Percentiles rank a stretch among this genome's conserved stretches.
Conservation (phyloP, 2,329 filamentous ascomycete genomes). For the Cryphonectria radicalis region DNA sequence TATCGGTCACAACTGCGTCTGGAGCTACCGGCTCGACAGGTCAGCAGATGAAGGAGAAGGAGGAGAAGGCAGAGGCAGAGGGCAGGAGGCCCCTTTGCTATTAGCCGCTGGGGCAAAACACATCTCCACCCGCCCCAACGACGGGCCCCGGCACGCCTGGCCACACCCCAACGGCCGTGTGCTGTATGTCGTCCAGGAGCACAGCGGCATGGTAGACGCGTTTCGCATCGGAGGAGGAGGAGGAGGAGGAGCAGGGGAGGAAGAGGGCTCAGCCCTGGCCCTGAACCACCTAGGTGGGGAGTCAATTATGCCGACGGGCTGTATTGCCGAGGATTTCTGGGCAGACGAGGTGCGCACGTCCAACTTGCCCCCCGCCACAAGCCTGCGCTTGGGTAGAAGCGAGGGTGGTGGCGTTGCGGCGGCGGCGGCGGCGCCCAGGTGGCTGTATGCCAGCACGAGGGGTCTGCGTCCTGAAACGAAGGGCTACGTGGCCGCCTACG, state of each 20-base stretch:
- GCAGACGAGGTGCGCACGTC: conserved; percentile 32
- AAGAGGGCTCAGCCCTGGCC: not conserved
- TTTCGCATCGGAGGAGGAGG: conserved; percentile 24
- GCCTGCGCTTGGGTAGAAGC: not conserved
- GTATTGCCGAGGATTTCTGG: conserved; percentile 23
- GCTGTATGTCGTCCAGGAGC: conserved; percentile 32
- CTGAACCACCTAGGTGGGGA: conserved; percentile 28
- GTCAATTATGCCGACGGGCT: conserved; percentile 22
- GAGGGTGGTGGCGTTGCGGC: not conserved
- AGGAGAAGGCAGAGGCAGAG: not conserved
- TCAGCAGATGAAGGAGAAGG: not conserved
- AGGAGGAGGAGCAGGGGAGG: not conserved
- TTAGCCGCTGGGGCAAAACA: conserved; percentile 39
- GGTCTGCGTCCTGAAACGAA: conserved; percentile 26
- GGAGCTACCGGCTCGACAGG: conserved; percentile 26
- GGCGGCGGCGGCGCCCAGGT: conserved; percentile 20
- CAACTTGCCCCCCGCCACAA: not conserved
- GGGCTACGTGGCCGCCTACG: conserved; percentile 31
- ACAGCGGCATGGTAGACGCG: conserved; percentile 33
- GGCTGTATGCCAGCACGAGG: conserved; percentile 30
- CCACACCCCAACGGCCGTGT: conserved; percentile 31
- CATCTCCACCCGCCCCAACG: conserved; percentile 24
- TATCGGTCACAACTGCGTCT: conserved; percentile 32
- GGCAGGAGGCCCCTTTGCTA: not conserved
- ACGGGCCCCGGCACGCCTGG: conserved; percentile 32